Conservation (phyloP, 164 flowering plant genomes). For the Paratinospora sagittata region DNA sequence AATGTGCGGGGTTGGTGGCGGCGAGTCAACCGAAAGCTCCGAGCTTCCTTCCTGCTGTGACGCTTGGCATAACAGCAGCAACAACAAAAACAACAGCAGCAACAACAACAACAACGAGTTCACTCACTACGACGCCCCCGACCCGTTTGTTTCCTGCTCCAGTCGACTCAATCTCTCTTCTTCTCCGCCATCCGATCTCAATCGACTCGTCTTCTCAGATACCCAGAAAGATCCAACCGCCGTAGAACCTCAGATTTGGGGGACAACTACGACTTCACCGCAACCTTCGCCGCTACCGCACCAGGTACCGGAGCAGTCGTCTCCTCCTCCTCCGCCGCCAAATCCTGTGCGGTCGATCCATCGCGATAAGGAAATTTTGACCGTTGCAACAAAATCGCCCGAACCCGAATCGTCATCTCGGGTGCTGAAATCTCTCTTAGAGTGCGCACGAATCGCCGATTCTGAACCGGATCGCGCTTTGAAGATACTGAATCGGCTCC, state of each 20-base stretch:
- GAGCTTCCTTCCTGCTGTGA: conserved; percentile 32
- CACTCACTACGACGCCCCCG: conserved; percentile 36
- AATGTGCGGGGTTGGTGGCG: conserved; percentile 44
- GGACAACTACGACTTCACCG: neutral
- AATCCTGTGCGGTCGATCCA: neutral
- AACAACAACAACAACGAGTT: conserved; percentile 25
- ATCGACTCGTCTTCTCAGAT: conserved; percentile 35
- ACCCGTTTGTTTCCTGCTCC: conserved; percentile 52
- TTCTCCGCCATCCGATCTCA: conserved; percentile 40
- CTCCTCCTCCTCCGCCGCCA: neutral
- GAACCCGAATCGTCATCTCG: conserved; percentile 30
- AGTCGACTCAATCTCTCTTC: conserved; percentile 39
- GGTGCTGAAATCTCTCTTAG: conserved; percentile 40
- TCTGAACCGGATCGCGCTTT: conserved; percentile 49
- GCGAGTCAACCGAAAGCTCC: conserved; percentile 55
- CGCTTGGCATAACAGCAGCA: neutral
- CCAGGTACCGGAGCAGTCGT: neutral
- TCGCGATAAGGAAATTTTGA: neutral
- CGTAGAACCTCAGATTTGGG: neutral
- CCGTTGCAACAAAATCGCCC: conserved; percentile 10
- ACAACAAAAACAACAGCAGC: neutral
- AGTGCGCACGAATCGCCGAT: conserved; percentile 56
- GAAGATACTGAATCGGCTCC: conserved; percentile 38
- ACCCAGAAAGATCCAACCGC: neutral
- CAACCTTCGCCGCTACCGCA: neutral